Conservation (phyloP, 441 rosid genomes). For the Syzygium syzygioides region DNA sequence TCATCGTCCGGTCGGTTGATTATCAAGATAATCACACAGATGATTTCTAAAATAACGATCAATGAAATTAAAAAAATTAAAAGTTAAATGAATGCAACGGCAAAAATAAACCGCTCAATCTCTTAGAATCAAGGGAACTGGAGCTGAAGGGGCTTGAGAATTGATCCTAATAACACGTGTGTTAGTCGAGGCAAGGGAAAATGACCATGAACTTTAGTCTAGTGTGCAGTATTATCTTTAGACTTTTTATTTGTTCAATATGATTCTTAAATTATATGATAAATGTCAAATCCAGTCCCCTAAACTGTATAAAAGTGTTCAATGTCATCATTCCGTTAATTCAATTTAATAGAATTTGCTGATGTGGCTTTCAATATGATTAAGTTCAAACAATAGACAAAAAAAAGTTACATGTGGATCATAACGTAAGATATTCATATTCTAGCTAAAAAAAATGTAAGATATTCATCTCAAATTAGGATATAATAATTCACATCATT, state of each 20-base stretch:
- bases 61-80: background rate
- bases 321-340: accelerated
- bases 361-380: accelerated
- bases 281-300: accelerated
- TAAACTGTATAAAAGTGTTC: background rate
- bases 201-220: accelerated
- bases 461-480: background rate
- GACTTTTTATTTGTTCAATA: accelerated
- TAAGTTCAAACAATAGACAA: background rate
- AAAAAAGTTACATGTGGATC: background rate
- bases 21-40: background rate
- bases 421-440: background rate
- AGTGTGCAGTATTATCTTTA: too few species aligned
- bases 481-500: background rate
- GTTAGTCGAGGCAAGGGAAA: background rate
- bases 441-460: too few species aligned
- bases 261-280: accelerated
- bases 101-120: background rate
- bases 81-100: background rate
- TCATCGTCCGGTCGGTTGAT: background rate
- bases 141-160: accelerated
- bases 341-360: accelerated
- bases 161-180: background rate
- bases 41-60: background rate
- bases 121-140: background rate